Base-by-base conservation (phyloP, 2,329 filamentous ascomycete species). In the Xylariaceae sp. region DNA sequence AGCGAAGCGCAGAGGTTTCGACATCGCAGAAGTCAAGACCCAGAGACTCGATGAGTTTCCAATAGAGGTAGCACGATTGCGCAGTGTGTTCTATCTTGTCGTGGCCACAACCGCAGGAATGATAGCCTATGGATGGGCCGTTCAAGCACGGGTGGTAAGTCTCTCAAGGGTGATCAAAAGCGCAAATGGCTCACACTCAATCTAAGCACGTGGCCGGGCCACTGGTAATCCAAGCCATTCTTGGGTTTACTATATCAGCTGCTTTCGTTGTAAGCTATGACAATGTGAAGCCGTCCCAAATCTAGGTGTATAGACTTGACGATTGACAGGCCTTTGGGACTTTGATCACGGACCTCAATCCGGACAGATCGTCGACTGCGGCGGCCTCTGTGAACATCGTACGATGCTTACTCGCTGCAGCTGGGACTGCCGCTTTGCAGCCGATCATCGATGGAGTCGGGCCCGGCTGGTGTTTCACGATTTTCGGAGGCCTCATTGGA, bases 311-410 rank as follows among this genome's bases (percentile, higher is more conserved):
- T 27, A 27, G 7, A 5, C 22, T 32, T 42, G 12, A 40, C n/a
- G 18, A 15, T 19, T 46, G 2, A 30, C 27, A 53, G 49, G 45
- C 49, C 2, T 47, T 56, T 10, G 53, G 53, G n/a, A 56, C 56
- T 12, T 38, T 56, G 7, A 43, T 48, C 42, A 47, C 57, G 4
- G 57, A 59, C 35, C 31, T 60, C 2, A 60, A 62, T 27, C 49
- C 57, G 0, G 35, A 48, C 7, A 42, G 42, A 12, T 52, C 59
- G 1, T 61, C 58, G 11, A 60, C 60, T 1, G 59, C 60, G 2
- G 50, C 56, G 0, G 60, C 57, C 12, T 58, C 56, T 15, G 54
- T 58, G 4, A 62, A 61, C 12, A 51, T 60, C 39, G 52, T 62
- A 11, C 49, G 57, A 42, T 59, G 58, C 27, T 49, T 51, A 2